A percentile compares a stretch with the other conserved stretches of the same genome.
These are phyloP conservation scores for Pyrus communis DNA, from an alignment of 306 rosid genomes.

Conservation along the genomic window DNA sequence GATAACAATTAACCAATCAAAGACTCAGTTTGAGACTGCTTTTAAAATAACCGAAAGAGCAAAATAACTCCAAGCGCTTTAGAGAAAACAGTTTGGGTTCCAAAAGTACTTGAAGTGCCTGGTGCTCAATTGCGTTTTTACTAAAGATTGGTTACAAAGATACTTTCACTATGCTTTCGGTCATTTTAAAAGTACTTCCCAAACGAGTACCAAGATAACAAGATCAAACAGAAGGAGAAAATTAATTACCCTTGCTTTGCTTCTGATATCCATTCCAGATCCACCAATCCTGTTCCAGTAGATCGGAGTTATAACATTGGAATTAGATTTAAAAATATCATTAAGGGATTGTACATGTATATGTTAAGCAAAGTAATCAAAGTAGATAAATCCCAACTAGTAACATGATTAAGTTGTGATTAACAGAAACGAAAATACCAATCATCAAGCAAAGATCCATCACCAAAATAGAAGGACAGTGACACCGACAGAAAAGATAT, in stretches of 20 bases:
- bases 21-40: too few relatives aligned
- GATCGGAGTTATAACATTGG: background rate
- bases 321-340: background rate
- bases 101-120: too few relatives aligned
- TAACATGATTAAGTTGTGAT: background rate
- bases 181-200: too few relatives aligned
- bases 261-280: slow-evolving; percentile 82
- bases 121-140: too few relatives aligned
- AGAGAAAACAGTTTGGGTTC: too few relatives aligned
- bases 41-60: too few relatives aligned
- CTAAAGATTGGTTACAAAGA: too few relatives aligned
- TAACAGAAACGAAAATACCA: background rate
- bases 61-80: too few relatives aligned
- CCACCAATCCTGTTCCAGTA: slow-evolving; percentile 77
- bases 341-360: too few relatives aligned
- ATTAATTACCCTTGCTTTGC: slow-evolving; percentile 84
- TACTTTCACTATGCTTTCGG: too few relatives aligned
- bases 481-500: background rate
- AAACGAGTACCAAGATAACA: background rate
- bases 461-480: background rate
- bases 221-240: background rate
- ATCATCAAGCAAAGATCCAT: background rate
- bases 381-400: background rate
- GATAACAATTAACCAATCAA: background rate
- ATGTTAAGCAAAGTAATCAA: background rate